These are phyloP conservation scores for Mycena crocata DNA, from an alignment of 768 basidiomycete genomes.

Conservation along the genomic window DNA sequence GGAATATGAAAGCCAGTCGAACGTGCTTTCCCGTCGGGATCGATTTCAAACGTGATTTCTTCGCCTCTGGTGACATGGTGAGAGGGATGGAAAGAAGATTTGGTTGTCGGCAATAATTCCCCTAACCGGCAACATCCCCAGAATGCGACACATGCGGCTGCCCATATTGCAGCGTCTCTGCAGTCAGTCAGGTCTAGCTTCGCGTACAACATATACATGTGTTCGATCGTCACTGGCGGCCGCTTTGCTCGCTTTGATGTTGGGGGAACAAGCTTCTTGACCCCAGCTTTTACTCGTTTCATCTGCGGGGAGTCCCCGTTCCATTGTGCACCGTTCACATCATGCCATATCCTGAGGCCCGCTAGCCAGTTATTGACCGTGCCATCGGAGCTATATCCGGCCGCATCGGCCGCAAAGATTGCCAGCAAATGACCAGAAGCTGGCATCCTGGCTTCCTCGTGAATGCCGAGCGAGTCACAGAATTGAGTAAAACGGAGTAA, in stretches of 20 bases:
- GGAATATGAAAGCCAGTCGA: constrained; percentile 45
- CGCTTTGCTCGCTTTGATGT: constrained; percentile 26
- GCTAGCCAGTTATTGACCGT: constrained; percentile 46
- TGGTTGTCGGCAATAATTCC: constrained; percentile 37
- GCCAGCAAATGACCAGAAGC: constrained; percentile 42
- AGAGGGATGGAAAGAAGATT: constrained; percentile 29
- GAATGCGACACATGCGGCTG: constrained; percentile 47
- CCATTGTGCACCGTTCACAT: constrained; percentile 47
- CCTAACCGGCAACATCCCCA: constrained; percentile 47
- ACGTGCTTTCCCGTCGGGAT: constrained; percentile 6
- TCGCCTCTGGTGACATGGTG: constrained; percentile 28
- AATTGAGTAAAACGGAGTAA: constrained; percentile 47
- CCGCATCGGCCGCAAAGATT: constrained; percentile 37
- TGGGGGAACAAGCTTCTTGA: constrained; percentile 35
- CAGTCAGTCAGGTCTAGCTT: constrained; percentile 37
- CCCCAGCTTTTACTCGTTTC: constrained; percentile 18
- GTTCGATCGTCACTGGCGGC: constrained; percentile 45
- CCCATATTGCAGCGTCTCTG: constrained; percentile 48
- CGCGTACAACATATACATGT: constrained; percentile 34
- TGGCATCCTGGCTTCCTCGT: constrained; percentile 42
- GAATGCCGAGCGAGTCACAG: constrained; percentile 41
- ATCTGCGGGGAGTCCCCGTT: constrained; percentile 33
- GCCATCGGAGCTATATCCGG: constrained; percentile 27
- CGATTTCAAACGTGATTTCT: background rate
- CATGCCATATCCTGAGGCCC: constrained; percentile 49